Evolutionary conservation across 2,329 filamentous ascomycete species (phyloP).

Genomic region (Penicillium corylophilum): DNA sequence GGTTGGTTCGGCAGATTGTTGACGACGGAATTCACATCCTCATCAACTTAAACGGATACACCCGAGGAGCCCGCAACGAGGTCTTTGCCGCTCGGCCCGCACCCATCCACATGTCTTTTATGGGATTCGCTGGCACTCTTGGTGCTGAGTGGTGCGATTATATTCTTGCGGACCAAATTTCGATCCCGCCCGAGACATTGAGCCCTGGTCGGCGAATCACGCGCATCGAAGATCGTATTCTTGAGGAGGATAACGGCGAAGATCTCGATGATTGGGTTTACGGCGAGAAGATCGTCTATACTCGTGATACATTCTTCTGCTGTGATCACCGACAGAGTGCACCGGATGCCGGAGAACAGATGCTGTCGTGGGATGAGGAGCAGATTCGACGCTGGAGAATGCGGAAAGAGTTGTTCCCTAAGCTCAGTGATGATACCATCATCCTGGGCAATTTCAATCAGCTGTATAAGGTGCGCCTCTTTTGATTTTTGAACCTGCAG

Average conservation of each 20-base stretch:
- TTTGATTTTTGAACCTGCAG: neutral
- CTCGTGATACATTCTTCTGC: slow-evolving; percentile 93
- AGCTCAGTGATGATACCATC: slow-evolving; percentile 75
- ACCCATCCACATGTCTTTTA: slow-evolving; percentile 98
- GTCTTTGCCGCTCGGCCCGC: slow-evolving; percentile 93
- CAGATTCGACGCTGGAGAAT: slow-evolving; percentile 81
- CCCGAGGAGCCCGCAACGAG: slow-evolving; percentile 92
- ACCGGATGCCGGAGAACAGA: slow-evolving; percentile 65
- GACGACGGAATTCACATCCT: slow-evolving; percentile 88
- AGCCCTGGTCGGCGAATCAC: slow-evolving; percentile 76
- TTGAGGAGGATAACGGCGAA: slow-evolving; percentile 65
- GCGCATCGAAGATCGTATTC: slow-evolving; percentile 65
- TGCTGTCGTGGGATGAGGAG: slow-evolving; percentile 79
- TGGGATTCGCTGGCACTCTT: slow-evolving; percentile 95
- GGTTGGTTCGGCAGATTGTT: slow-evolving; percentile 80
- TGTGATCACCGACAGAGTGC: slow-evolving; percentile 94
- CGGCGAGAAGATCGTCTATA: slow-evolving; percentile 94
- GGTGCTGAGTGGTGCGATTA: slow-evolving; percentile 99
- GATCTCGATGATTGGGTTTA: slow-evolving; percentile 85
- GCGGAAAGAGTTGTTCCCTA: slow-evolving; percentile 88
- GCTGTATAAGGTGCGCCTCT: slow-evolving; percentile 77
- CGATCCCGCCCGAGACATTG: slow-evolving; percentile 78
- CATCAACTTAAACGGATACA: slow-evolving; percentile 98
- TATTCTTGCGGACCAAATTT: slow-evolving; percentile 82
- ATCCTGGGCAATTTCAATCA: slow-evolving; percentile 99